Conservation (phyloP, 2,329 filamentous ascomycete species). For the Penicillium sumatraense region DNA sequence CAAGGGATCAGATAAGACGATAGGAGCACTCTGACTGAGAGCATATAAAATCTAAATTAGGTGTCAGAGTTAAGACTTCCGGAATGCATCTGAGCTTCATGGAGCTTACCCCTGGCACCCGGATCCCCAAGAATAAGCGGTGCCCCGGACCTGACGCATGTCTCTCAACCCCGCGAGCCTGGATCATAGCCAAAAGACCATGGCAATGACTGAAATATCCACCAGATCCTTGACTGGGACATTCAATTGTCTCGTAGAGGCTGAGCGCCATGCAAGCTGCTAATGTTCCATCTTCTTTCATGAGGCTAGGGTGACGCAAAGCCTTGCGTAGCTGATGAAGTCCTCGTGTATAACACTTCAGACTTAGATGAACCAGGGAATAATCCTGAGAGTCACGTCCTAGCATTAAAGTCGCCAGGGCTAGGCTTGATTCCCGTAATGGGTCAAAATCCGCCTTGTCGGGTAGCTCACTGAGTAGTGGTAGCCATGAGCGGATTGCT, state of each 20-base stretch:
- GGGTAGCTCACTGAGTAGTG: slow-evolving; percentile 6
- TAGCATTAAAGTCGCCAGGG: not conserved
- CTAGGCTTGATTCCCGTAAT: not conserved
- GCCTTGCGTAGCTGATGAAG: slow-evolving; percentile 43
- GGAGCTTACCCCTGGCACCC: slow-evolving; percentile 18
- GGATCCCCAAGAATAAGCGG: slow-evolving; percentile 37
- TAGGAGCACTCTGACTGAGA: not conserved
- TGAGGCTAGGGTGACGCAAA: slow-evolving; percentile 34
- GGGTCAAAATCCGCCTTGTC: not conserved
- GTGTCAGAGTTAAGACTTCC: not conserved
- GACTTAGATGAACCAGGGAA: slow-evolving; percentile 28
- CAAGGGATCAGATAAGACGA: not conserved
- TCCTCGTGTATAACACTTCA: slow-evolving; percentile 39
- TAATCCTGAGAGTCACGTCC: not conserved
- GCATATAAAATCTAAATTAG: not conserved
- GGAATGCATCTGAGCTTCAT: not conserved
- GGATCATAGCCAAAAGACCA: slow-evolving; percentile 37
- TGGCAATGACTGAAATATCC: slow-evolving; percentile 39
- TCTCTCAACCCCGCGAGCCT: slow-evolving; percentile 37
- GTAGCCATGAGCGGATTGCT: not conserved
- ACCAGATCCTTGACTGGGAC: slow-evolving; percentile 33
- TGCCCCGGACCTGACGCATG: slow-evolving; percentile 38
- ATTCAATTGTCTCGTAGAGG: slow-evolving; percentile 43
- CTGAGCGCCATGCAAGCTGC: slow-evolving; percentile 42
- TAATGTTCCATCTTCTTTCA: slow-evolving; percentile 41